Percentiles rank a stretch among this genome's conserved stretches.
phyloP scores from a whole-genome alignment of 192 early-diverging fungal species.

The Chytriomyces sp. region DNA sequence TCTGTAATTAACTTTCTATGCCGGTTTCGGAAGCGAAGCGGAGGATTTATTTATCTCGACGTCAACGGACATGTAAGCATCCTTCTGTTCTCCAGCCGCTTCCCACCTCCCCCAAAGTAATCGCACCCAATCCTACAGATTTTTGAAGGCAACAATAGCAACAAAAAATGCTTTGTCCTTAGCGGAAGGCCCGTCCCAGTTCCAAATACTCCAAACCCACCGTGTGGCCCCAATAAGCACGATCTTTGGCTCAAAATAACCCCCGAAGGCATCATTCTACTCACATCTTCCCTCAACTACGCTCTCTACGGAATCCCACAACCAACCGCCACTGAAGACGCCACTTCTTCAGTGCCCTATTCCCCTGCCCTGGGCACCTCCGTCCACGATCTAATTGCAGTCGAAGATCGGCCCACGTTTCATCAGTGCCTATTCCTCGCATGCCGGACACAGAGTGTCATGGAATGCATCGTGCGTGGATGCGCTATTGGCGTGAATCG shows the following conservation, averaged over 20 bases:
- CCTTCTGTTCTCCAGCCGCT: neutral
- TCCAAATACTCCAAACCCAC: neutral
- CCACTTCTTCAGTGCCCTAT: neutral
- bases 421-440: conserved; percentile 20
- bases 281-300: conserved; percentile 15
- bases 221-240: conserved; percentile 25
- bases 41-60: conserved; percentile 72
- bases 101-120: neutral
- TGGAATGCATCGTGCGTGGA: conserved; percentile 12
- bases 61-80: conserved; percentile 62
- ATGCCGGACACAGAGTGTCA: conserved; percentile 5
- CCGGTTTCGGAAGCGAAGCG: conserved; percentile 60
- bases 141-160: conserved; percentile 58
- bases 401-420: conserved; percentile 19
- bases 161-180: conserved; percentile 70
- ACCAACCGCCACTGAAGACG: neutral
- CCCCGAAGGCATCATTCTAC: conserved; percentile 64
- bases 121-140: conserved; percentile 37
- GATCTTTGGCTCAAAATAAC: conserved; percentile 72
- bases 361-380: conserved; percentile 2
- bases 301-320: conserved; percentile 32
- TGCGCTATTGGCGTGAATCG: neutral
- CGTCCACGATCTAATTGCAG: conserved; percentile 14
- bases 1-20: conserved; percentile 62
- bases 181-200: conserved; percentile 52